Conservation (phyloP, 2,329 filamentous ascomycete species). For the Capronia coronata region DNA sequence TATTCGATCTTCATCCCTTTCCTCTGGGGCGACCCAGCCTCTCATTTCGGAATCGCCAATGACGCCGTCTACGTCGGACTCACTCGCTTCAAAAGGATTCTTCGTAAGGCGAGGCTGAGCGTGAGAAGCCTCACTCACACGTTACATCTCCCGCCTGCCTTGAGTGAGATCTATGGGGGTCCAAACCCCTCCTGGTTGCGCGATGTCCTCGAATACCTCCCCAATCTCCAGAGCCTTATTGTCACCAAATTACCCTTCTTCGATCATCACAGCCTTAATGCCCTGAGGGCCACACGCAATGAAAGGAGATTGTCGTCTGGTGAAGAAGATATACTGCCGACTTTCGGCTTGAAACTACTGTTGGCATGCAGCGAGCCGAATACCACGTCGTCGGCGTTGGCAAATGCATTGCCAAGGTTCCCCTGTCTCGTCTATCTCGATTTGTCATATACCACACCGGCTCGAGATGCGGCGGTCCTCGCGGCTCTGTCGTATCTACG, state of each 20-base stretch:
- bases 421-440: constrained; percentile 53
- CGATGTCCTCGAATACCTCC: constrained; percentile 53
- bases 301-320: constrained; percentile 11
- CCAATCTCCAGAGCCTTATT: constrained; percentile 53
- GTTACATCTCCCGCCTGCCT: constrained; percentile 53
- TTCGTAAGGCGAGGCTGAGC: constrained; percentile 48
- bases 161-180: constrained; percentile 56
- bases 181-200: constrained; percentile 54
- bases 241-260: constrained; percentile 56
- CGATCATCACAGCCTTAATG: constrained; percentile 52
- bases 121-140: constrained; percentile 55
- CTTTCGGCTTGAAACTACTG: constrained; percentile 49
- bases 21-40: constrained; percentile 58
- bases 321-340: constrained; percentile 18
- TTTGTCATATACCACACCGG: constrained; percentile 49
- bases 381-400: constrained; percentile 50
- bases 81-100: constrained; percentile 52
- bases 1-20: constrained; percentile 53
- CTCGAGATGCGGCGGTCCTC: constrained; percentile 46
- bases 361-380: constrained; percentile 54
- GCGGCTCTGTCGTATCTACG: constrained; percentile 42
- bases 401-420: constrained; percentile 48
- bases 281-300: constrained; percentile 36
- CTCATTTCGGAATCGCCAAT: constrained; percentile 50
- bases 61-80: constrained; percentile 57